Evolutionary conservation across 1,139 yeast genomes (phyloP).

Genomic region (Geotrichum europaeum): DNA sequence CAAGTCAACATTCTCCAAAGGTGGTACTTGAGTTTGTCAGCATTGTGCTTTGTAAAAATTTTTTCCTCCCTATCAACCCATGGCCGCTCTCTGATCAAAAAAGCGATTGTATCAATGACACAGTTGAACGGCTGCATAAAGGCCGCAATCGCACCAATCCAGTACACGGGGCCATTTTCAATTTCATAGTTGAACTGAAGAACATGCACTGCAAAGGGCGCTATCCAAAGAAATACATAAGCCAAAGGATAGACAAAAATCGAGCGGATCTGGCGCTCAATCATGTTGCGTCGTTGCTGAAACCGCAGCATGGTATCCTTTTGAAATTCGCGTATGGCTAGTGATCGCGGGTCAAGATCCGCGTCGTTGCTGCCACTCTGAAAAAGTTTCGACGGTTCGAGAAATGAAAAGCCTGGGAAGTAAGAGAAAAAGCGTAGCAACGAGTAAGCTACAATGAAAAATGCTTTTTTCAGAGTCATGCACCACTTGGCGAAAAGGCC

Average conservation of each 20-base stretch:
- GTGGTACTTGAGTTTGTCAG: conserved; percentile 6
- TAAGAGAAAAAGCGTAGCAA: conserved; percentile 21
- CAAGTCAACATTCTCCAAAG: conserved; percentile 9
- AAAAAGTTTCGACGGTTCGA: conserved; percentile 17
- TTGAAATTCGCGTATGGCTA: conserved; percentile 38
- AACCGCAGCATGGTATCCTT: conserved; percentile 55
- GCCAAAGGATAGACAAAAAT: conserved; percentile 82
- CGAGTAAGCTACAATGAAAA: neutral
- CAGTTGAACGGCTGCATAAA: conserved; percentile 80
- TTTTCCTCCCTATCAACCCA: conserved; percentile 18
- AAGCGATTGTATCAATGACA: conserved; percentile 68
- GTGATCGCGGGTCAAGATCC: conserved; percentile 11
- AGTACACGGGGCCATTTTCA: conserved; percentile 43
- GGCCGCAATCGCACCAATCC: conserved; percentile 65
- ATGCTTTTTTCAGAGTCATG: neutral
- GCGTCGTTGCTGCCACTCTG: neutral
- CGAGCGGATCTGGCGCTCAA: conserved; percentile 71
- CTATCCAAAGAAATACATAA: conserved; percentile 72
- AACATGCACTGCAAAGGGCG: conserved; percentile 66
- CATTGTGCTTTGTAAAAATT: conserved; percentile 14
- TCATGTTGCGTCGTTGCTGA: conserved; percentile 54
- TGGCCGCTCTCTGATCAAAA: conserved; percentile 55
- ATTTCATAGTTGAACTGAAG: conserved; percentile 42
- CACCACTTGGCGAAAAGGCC: neutral
- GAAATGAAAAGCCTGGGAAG: conserved; percentile 30